Evolutionary conservation across 176 grass and related monocot genomes (phyloP).

Genomic region (Aegilops bicornis): DNA sequence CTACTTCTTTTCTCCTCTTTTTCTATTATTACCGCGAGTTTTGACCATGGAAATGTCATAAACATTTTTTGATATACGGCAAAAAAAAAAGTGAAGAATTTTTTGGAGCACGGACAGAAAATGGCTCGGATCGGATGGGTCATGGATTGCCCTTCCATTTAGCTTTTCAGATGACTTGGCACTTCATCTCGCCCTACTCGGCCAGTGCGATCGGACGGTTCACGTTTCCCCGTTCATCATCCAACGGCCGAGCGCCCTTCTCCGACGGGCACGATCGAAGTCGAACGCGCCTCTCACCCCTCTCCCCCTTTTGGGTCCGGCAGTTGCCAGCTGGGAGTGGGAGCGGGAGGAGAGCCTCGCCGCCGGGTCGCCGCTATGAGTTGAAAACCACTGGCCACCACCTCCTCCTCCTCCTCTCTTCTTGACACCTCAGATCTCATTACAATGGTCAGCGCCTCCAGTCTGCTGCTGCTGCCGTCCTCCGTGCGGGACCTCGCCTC

Average conservation of each 20-base stretch:
- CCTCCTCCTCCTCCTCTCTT: neutral
- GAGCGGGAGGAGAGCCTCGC: neutral
- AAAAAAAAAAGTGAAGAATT: neutral
- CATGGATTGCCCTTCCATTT: neutral
- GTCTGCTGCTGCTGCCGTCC: slow-evolving; percentile 59
- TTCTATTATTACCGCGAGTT: neutral
- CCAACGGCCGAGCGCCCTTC: neutral
- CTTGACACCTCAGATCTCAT: neutral
- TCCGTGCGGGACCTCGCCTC: slow-evolving; percentile 73
- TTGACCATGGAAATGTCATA: neutral
- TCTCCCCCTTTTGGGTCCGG: neutral
- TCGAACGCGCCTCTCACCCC: neutral
- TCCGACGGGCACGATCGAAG: neutral
- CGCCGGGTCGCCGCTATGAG: slow-evolving; percentile 21
- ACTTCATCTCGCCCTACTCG: neutral
- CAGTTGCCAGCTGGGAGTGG: slow-evolving; percentile 11
- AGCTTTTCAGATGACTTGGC: neutral
- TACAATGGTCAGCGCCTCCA: slow-evolving; percentile 59
- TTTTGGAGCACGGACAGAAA: neutral
- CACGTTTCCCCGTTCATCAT: neutral
- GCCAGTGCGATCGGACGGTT: neutral
- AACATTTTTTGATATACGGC: neutral
- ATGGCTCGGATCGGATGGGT: no score
- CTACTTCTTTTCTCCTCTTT: neutral
- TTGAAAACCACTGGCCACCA: neutral